Base-by-base conservation (phyloP, 2,329 filamentous ascomycete genomes). In the Paracamarosporium sp. region DNA sequence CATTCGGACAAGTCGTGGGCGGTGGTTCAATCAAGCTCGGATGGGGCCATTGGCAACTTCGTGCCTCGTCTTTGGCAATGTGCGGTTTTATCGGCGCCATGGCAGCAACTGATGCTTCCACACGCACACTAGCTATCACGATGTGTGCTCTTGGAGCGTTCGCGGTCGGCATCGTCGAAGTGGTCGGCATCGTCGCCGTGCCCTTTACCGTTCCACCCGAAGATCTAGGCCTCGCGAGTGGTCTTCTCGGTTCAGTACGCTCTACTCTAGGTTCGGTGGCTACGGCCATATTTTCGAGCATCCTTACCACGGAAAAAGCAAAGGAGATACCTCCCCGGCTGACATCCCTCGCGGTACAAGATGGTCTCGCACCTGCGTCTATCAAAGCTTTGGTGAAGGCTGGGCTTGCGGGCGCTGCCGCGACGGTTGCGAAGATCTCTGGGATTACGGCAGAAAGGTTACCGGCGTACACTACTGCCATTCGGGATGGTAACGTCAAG, bases 161-260 rank as follows among this genome's bases (percentile, higher is more conserved):
- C 80, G 51, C 74, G 78, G 57, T 80, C 70, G 40, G 78, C 72
- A 60, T 84, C 76, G 59, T 82, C 74, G 64, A 80, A 75, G 67
- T 82, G 66, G 56, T 74, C 68, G 27, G 62, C n/a, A 64, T 62
- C 31, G 53, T 65, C 40, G 63, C 61, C 11, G 59, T 64, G 6
- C 61, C 61, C 2, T 65, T 64, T 40, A 62, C 61, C 20, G 61
- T 65, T 7, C 40, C 60, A 31, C 59, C 61, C 7, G 36, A 54
- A 17, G 61, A 65, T 35, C 61, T 66, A 1, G 59, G 61, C 22
- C 59, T 64, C 35, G 59, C 61, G 0, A 57, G 56, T 53, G 59
- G 63, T 28, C 53, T 65, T 13, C 48, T 63, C n/a, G 58, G 60
- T 12, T 61, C 58, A 5, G 50, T 57, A 31, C 63, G 58, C 8